Base-by-base conservation (phyloP, 2,329 filamentous ascomycete species). In the Phoma sp. region DNA sequence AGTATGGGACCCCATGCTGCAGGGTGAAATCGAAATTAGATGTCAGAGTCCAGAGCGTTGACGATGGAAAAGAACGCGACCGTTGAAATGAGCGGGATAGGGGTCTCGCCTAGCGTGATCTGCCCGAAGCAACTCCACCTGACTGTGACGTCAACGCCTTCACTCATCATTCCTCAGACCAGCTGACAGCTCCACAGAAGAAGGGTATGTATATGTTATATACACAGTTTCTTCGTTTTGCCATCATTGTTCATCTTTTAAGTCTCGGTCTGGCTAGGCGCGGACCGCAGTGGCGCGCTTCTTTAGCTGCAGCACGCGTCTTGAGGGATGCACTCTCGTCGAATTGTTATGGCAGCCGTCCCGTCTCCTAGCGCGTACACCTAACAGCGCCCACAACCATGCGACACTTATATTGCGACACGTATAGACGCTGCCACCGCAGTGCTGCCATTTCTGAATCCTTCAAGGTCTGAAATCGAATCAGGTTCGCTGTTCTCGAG, bases 391-490 rank as follows among this genome's bases (percentile, higher is more conserved):
- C 50, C 51, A 48, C 48, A 54, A 23, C n/a, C 34, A 49, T 49
- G 51, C 45, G 18, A 46, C 33, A 17, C 39, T 49, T 45, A 17
- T 36, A 42, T 40, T 29, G 40, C 45, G 45, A 54, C 51, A 54
- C 51, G 51, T 54, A 49, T 49, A 45, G 45, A 45, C n/a, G 39
- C 45, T 48, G 39, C 51, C 45, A 54, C 39, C 43, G 45, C 45
- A 33, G 34, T 23, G 25, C 20, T 39, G 17, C 20, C 17, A 11
- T 25, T 18, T 25, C 26, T 10, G 11, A 12, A 43, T 40, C 34
- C 39, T 45, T 34, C 23, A 17, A 4, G 12, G 7, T 40, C 25
- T 21, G 9, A 53, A 36, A 33, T 28, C 17, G 45, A 49, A 17
- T 15, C 39, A 49, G 34, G 26, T 21, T 39, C 28, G 45, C 43